Percentiles rank a stretch among this genome's conserved stretches.
Conservation (phyloP, 1,284 basidiomycete species). For the Cryptococcus jaspeensis region DNA sequence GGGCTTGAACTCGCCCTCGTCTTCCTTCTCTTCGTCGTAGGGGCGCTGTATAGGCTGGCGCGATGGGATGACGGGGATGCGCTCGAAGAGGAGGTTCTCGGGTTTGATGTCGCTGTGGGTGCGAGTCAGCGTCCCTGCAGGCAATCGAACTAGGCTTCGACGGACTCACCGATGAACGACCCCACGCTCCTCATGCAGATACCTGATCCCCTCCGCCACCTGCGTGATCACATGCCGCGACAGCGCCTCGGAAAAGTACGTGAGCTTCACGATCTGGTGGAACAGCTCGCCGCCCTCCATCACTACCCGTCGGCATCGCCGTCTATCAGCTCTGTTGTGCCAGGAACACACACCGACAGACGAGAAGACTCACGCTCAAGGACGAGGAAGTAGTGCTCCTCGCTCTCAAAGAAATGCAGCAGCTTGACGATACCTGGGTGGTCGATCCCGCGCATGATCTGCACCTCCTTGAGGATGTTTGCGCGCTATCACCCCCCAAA, state of each 20-base stretch:
- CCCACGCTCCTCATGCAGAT: slow-evolving; percentile 96
- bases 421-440: slow-evolving; percentile 90
- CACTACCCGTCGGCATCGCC: slow-evolving; percentile 62
- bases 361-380: slow-evolving; percentile 69
- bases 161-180: slow-evolving; percentile 77
- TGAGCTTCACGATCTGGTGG: slow-evolving; percentile 99
- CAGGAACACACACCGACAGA: neutral
- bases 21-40: slow-evolving; percentile 98
- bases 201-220: slow-evolving; percentile 91
- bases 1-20: slow-evolving; percentile 92
- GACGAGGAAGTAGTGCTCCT: slow-evolving; percentile 91
- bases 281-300: slow-evolving; percentile 98
- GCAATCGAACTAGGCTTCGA: neutral
- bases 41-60: slow-evolving; percentile 72
- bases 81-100: slow-evolving; percentile 93
- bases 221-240: slow-evolving; percentile 95
- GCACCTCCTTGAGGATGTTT: slow-evolving; percentile 99
- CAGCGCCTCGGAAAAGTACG: slow-evolving; percentile 95
- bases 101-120: slow-evolving; percentile 84
- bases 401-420: slow-evolving; percentile 82
- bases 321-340: slow-evolving; percentile 3
- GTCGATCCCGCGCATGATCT: slow-evolving; percentile 95
- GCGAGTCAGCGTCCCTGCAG: neutral
- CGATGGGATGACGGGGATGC: slow-evolving; percentile 89
- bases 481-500: slow-evolving; percentile 66